Evolutionary conservation across 2,329 filamentous ascomycete genomes (phyloP).

Genomic region (Fusarium sp.): DNA sequence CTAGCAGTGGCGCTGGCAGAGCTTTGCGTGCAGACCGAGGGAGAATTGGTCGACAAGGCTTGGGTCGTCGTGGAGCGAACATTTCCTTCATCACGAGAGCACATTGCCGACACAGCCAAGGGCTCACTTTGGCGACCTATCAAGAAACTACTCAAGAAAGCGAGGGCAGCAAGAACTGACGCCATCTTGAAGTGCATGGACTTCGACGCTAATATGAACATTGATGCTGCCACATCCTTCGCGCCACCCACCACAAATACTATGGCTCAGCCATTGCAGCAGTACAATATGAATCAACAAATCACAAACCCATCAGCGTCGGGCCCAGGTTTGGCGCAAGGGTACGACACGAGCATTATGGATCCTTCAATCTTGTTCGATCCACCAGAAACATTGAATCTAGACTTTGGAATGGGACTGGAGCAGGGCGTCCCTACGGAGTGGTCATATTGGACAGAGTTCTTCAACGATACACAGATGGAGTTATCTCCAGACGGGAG

Average conservation of each 20-base stretch:
- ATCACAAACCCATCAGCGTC: slow-evolving; percentile 6
- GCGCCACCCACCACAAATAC: slow-evolving; percentile 2
- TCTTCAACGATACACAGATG: slow-evolving; percentile 55
- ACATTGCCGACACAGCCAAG: slow-evolving; percentile 61
- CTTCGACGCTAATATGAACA: slow-evolving; percentile 22
- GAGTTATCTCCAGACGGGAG: slow-evolving; percentile 47
- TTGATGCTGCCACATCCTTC: slow-evolving; percentile 10
- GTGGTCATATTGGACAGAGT: slow-evolving; percentile 59
- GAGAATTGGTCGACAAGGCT: slow-evolving; percentile 59
- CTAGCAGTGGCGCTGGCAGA: slow-evolving; percentile 64
- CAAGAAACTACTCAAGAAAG: slow-evolving; percentile 63
- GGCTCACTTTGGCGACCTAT: slow-evolving; percentile 66
- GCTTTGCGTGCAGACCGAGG: slow-evolving; percentile 60
- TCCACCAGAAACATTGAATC: slow-evolving; percentile 42
- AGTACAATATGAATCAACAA: slow-evolving; percentile 14
- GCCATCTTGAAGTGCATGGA: slow-evolving; percentile 45
- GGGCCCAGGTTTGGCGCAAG: slow-evolving; percentile 19
- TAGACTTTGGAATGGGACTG: slow-evolving; percentile 39
- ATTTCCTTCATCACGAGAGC: slow-evolving; percentile 56
- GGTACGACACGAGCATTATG: slow-evolving; percentile 45
- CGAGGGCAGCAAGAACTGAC: slow-evolving; percentile 54
- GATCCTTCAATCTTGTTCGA: slow-evolving; percentile 48
- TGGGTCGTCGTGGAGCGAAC: slow-evolving; percentile 61
- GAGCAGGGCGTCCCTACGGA: slow-evolving; percentile 40
- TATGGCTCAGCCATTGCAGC: slow-evolving; percentile 25